phyloP scores from a whole-genome alignment of 1,284 basidiomycete genomes.

The Rhodotorula sp. region DNA sequence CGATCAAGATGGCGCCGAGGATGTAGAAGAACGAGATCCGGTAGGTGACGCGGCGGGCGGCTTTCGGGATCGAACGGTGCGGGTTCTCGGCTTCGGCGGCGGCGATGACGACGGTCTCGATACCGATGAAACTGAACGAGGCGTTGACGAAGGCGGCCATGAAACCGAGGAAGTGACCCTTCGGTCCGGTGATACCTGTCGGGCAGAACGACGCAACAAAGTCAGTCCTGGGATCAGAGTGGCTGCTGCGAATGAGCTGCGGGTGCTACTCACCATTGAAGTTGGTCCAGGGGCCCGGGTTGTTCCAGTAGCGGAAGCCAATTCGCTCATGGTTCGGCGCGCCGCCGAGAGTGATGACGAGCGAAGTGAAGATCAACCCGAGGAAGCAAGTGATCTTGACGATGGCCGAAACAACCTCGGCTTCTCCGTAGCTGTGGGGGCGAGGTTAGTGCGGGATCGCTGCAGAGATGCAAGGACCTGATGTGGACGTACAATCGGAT shows the following conservation, averaged over 20 bases:
- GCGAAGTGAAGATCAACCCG: conserved; percentile 23
- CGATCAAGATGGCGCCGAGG: conserved; percentile 51
- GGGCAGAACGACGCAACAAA: not conserved
- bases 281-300: conserved; percentile 12
- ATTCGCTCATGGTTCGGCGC: conserved; percentile 62
- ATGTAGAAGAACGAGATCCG: conserved; percentile 66
- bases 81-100: conserved; percentile 56
- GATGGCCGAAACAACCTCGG: conserved; percentile 21
- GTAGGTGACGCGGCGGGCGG: conserved; percentile 65
- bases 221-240: too few relatives aligned
- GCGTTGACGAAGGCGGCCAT: conserved; percentile 44
- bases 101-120: conserved; percentile 74
- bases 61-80: conserved; percentile 61
- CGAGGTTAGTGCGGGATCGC: not conserved
- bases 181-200: conserved; percentile 32
- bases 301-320: conserved; percentile 68
- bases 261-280: conserved; percentile 9
- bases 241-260: too few relatives aligned
- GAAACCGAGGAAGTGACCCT: conserved; percentile 51
- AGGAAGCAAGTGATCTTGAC: conserved; percentile 34
- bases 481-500: conserved; percentile 17
- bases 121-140: conserved; percentile 53
- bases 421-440: conserved; percentile 19
- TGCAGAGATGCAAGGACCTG: too few relatives aligned
- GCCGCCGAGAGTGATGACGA: conserved; percentile 62